Base-by-base conservation (phyloP, 306 rosid genomes). In the Trifolium repens region DNA sequence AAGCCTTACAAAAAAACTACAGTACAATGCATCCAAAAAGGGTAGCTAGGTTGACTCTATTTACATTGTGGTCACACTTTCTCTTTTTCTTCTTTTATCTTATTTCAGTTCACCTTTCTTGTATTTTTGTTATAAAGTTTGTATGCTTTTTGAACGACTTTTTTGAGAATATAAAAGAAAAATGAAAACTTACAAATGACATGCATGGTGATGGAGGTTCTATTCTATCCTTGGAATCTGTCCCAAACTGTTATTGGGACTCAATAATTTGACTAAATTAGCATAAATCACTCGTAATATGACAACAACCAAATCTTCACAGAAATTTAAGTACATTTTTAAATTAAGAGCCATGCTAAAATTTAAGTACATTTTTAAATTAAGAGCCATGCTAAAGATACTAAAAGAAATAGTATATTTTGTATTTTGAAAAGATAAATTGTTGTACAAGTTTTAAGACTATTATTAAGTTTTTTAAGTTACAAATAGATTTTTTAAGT, bases 1-100 rank as follows among this genome's bases (percentile, higher is more conserved):
- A 90, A 90, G 91, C 97, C 98, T 85, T 86, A 90, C 91, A 94
- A 87, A 91, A 87, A 90, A 86, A 79, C 34, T 81, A 42, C 0
- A 40, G 12, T 8, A 64, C 84, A 3, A 88, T 72, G 79, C 73
- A 82, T 86, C 90, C 98, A 91, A 91, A 91, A 87, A 82, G 90
- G 84, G 62, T 54, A 54, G 61, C 61, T 32, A 9, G 90, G 93
- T 94, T 94, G 97, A 91, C 98, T 91, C 97, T 91, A 86, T 85
- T 19, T 34, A 40, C 75, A 7, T 61, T 9, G 37, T 66, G 58
- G 58, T 68, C 57, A 13, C 58, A 58, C 71, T 49, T 52, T 50
- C 47, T 68, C 26, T n/a, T 16, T 34, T 59, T 34, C 54, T 32
- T 40, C 13, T 14, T 37, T 53, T 53, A 16, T 34, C 74, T 32